Conservation (phyloP, 352 stramenopile genomes). For the Phytophthora foliorum region DNA sequence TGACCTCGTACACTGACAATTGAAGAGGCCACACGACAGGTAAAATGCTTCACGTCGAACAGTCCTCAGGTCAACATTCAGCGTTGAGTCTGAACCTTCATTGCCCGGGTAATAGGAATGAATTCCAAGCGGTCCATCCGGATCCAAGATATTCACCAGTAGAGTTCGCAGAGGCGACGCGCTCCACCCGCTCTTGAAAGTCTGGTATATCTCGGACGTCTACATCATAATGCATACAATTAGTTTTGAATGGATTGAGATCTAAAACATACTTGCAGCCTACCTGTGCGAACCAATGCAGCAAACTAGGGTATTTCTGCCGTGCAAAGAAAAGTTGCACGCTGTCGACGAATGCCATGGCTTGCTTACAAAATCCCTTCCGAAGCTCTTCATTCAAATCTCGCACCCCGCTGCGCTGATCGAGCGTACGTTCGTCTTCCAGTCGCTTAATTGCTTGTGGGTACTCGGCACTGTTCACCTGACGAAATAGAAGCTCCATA, state of each 20-base stretch:
- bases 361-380: slow-evolving; percentile 50
- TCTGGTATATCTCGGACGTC: slow-evolving; percentile 86
- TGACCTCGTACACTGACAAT: slow-evolving; percentile 67
- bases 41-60: slow-evolving; percentile 86
- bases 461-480: slow-evolving; percentile 74
- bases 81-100: slow-evolving; percentile 4
- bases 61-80: slow-evolving; percentile 49
- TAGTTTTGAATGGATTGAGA: slow-evolving; percentile 4
- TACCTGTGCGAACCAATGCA: slow-evolving; percentile 89
- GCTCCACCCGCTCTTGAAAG: slow-evolving; percentile 67
- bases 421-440: slow-evolving; percentile 9
- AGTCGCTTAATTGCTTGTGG: slow-evolving; percentile 57
- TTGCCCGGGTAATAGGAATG: slow-evolving; percentile 84
- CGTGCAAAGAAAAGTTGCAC: slow-evolving; percentile 84
- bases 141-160: slow-evolving; percentile 82
- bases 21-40: slow-evolving; percentile 74
- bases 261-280: background rate
- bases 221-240: slow-evolving; percentile 32
- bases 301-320: slow-evolving; percentile 83
- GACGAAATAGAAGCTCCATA: slow-evolving; percentile 83
- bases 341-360: slow-evolving; percentile 73
- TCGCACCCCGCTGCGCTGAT: slow-evolving; percentile 13
- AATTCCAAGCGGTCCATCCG: slow-evolving; percentile 80
- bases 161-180: slow-evolving; percentile 73
- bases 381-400: slow-evolving; percentile 39